Percentiles rank a stretch among this genome's conserved stretches.
phyloP scores from a whole-genome alignment of 805 yeast species.

The Candida sakaeoensis region DNA sequence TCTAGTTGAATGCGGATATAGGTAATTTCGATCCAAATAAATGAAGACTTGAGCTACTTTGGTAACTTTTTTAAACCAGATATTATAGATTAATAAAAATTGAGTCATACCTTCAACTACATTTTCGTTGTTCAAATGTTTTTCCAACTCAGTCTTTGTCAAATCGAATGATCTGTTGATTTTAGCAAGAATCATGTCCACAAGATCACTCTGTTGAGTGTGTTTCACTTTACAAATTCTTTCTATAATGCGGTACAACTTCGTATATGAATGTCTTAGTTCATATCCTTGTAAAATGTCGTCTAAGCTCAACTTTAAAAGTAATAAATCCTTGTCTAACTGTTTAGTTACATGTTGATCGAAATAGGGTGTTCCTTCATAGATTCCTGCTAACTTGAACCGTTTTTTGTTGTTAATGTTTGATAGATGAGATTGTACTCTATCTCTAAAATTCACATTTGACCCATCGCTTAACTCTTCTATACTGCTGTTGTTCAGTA shows the following conservation, averaged over 20 bases:
- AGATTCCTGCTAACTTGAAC: not conserved
- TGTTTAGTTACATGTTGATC: not conserved
- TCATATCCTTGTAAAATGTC: slow-evolving; percentile 15
- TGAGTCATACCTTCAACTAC: not conserved
- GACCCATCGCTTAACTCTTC: not conserved
- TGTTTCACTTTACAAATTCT: slow-evolving; percentile 28
- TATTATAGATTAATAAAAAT: slow-evolving; percentile 15
- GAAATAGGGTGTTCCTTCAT: not conserved
- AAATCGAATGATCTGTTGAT: not conserved
- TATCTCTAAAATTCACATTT: not conserved
- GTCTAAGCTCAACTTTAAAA: slow-evolving; percentile 11
- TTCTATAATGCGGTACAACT: slow-evolving; percentile 28
- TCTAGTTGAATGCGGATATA: slow-evolving; percentile 29
- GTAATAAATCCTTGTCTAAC: not conserved
- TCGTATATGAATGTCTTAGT: slow-evolving; percentile 19
- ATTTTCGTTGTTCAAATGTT: not conserved
- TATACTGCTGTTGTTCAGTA: not conserved
- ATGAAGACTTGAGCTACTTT: slow-evolving; percentile 28
- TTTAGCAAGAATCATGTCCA: slow-evolving; percentile 15
- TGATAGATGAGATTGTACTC: not conserved
- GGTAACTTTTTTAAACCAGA: slow-evolving; percentile 24
- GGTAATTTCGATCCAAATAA: slow-evolving; percentile 33
- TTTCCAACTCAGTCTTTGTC: not conserved
- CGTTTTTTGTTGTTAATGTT: not conserved
- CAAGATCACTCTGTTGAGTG: slow-evolving; percentile 29